Evolutionary conservation across 1,139 yeast species (phyloP).

Genomic region (Zygosaccharomyces pseudobailii): DNA sequence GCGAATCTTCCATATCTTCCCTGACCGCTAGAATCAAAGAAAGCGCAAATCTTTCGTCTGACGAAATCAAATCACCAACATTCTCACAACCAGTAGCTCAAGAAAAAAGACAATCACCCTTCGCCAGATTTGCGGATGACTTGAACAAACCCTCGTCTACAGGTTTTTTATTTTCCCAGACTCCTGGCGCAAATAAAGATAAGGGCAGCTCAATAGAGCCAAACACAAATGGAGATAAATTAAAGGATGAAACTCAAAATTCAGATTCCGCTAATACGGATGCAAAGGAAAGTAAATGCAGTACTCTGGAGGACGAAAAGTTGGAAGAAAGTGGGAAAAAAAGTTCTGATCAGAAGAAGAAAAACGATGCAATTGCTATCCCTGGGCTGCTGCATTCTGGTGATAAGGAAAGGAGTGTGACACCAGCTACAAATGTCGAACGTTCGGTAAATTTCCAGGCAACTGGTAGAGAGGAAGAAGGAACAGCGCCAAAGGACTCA

Average conservation of each 20-base stretch:
- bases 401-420: neutral
- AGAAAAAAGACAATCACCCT: slow-evolving; percentile 19
- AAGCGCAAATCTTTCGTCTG: slow-evolving; percentile 22
- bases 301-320: neutral
- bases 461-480: neutral
- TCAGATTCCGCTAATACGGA: neutral
- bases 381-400: neutral
- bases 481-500: neutral
- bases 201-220: slow-evolving; percentile 1
- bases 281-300: neutral
- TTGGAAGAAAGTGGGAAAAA: neutral
- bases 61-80: slow-evolving; percentile 8
- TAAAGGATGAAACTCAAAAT: neutral
- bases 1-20: slow-evolving; percentile 16
- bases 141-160: slow-evolving; percentile 17
- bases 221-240: neutral
- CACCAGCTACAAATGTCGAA: neutral
- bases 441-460: neutral
- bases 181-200: slow-evolving; percentile 5
- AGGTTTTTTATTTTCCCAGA: slow-evolving; percentile 17
- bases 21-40: slow-evolving; percentile 28
- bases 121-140: slow-evolving; percentile 22
- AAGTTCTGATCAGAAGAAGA: neutral
- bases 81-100: slow-evolving; percentile 2
- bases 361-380: neutral